Percentiles rank a stretch among this genome's conserved stretches.
Conservation (phyloP, 768 basidiomycete species). For the Ephemerocybe angulata region DNA sequence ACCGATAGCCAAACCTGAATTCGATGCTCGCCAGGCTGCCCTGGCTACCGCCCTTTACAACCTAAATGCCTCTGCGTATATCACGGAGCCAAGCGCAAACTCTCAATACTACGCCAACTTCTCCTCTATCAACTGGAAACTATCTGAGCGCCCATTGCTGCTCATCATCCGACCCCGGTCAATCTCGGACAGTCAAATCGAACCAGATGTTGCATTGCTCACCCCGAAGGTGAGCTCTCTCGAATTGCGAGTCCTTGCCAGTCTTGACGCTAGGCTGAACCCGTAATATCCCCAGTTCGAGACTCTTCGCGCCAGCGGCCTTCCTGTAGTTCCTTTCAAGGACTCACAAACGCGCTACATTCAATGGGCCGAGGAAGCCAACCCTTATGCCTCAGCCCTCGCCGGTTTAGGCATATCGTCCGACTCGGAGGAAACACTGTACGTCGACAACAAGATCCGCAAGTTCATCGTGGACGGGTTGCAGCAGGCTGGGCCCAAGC, state of each 20-base stretch:
- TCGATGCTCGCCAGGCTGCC: conserved; percentile 47
- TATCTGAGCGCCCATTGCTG: conserved; percentile 78
- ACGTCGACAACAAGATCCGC: conserved; percentile 57
- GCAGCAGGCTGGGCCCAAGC: conserved; percentile 29
- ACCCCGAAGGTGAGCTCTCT: conserved; percentile 50
- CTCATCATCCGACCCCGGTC: conserved; percentile 52
- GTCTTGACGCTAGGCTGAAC: not conserved
- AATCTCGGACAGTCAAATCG: conserved; percentile 18
- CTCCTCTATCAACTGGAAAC: conserved; percentile 55
- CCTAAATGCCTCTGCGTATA: conserved; percentile 62
- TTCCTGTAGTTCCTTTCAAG: conserved; percentile 47
- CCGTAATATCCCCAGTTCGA: conserved; percentile 48
- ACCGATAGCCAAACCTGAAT: conserved; percentile 47
- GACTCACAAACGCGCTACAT: conserved; percentile 39
- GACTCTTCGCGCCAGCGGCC: conserved; percentile 58
- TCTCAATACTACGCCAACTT: conserved; percentile 73
- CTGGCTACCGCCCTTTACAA: conserved; percentile 48
- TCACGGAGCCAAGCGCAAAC: conserved; percentile 76
- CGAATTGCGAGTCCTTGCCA: not conserved
- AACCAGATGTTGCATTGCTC: conserved; percentile 53
- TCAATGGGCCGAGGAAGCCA: conserved; percentile 65
- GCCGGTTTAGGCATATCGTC: conserved; percentile 20
- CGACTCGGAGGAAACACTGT: conserved; percentile 36
- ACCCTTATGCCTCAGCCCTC: conserved; percentile 56
- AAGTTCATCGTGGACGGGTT: conserved; percentile 67